Evolutionary conservation across 2,329 filamentous ascomycete genomes (phyloP).

Genomic region (Coniochaeta sp.): DNA sequence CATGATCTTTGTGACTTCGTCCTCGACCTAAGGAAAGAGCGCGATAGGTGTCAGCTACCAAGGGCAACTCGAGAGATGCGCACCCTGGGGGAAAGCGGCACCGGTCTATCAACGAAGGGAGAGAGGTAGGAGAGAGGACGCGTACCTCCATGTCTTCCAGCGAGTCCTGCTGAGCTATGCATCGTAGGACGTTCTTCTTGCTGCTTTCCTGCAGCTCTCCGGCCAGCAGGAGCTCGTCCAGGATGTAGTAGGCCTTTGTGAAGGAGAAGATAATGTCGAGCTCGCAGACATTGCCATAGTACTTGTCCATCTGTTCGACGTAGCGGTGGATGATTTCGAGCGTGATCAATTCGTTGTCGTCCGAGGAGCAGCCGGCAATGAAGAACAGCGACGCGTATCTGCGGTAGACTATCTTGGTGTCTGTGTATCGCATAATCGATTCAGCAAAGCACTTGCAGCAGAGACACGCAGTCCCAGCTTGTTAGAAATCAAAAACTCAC

Average conservation of each 20-base stretch:
- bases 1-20: conserved; percentile 87
- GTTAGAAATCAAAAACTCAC: conserved; percentile 35
- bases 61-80: not conserved
- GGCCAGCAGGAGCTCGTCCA: conserved; percentile 90
- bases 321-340: conserved; percentile 99
- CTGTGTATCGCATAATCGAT: conserved; percentile 45
- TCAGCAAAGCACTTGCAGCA: not conserved
- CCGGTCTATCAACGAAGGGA: not conserved
- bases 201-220: conserved; percentile 98
- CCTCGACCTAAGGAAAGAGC: conserved; percentile 61
- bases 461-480: conserved; percentile 4
- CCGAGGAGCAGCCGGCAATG: conserved; percentile 94
- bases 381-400: conserved; percentile 99
- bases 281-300: conserved; percentile 99
- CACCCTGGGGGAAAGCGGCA: conserved; percentile 2
- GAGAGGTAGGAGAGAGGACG: conserved; percentile 19
- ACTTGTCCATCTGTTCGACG: conserved; percentile 99
- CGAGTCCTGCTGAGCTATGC: conserved; percentile 95
- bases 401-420: conserved; percentile 97
- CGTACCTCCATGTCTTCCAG: conserved; percentile 99
- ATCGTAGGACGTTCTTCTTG: conserved; percentile 96
- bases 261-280: conserved; percentile 99
- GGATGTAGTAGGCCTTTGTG: conserved; percentile 98
- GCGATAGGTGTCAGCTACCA: conserved; percentile 1
- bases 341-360: conserved; percentile 96